These are phyloP conservation scores for Lantana camara DNA, from an alignment of 257 asterid genomes.

Conservation along the genomic window DNA sequence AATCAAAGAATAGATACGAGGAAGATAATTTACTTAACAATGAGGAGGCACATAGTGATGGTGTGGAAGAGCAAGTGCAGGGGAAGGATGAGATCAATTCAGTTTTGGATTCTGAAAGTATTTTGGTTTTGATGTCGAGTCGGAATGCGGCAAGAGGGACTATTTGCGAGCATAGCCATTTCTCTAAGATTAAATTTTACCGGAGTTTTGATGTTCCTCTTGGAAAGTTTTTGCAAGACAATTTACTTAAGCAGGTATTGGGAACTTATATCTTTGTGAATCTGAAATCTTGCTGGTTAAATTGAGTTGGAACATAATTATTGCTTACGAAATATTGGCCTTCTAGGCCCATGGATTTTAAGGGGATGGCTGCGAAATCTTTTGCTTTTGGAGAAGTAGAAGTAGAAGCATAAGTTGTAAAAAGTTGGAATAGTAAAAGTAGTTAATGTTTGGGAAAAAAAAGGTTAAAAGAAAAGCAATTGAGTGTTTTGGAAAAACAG, in stretches of 20 bases:
- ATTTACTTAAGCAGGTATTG: constrained; percentile 80
- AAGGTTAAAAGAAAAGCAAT: no score
- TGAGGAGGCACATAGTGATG: constrained; percentile 41
- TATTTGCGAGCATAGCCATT: constrained; percentile 80
- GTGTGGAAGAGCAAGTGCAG: constrained; percentile 46
- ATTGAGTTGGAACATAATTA: no score
- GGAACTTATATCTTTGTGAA: constrained; percentile 7
- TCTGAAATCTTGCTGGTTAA: constrained; percentile 8
- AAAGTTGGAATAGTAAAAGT: no score
- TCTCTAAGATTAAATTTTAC: constrained; percentile 90
- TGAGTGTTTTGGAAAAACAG: no score
- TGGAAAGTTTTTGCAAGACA: constrained; percentile 75
- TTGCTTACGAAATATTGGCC: no score
- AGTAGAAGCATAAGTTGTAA: no score
- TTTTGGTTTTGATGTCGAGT: constrained; percentile 86
- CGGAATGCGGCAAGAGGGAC: constrained; percentile 72
- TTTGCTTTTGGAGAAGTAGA: no score
- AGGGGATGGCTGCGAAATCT: no score
- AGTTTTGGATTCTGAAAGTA: constrained; percentile 85
- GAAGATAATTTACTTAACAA: constrained; percentile 39
- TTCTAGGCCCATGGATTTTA: no score
- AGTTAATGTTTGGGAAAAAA: no score
- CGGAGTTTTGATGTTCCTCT: constrained; percentile 85
- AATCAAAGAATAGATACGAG: constrained; percentile 32
- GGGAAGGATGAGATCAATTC: constrained; percentile 68